Percentiles rank a stretch among this genome's conserved stretches.
Evolutionary conservation across 1,284 basidiomycete species (phyloP).

Genomic region (Lentinula novae-zelandiae): DNA sequence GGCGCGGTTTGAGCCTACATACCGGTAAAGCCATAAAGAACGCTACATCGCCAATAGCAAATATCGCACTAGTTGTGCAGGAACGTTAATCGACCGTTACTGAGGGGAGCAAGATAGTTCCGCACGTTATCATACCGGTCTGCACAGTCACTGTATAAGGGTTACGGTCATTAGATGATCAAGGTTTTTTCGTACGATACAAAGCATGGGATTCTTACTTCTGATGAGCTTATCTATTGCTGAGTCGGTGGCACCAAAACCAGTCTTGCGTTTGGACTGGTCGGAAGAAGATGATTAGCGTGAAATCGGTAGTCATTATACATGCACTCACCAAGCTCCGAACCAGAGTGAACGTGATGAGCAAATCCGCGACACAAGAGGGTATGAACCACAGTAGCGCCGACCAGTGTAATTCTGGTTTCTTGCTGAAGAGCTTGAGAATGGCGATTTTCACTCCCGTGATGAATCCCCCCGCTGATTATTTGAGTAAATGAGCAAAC

Average conservation of each 20-base stretch:
- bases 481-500: neutral
- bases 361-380: slow-evolving; percentile 39
- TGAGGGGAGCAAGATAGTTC: neutral
- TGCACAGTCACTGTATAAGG: slow-evolving; percentile 39
- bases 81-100: neutral
- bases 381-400: slow-evolving; percentile 46
- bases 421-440: slow-evolving; percentile 34
- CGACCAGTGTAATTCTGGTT: slow-evolving; percentile 38
- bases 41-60: slow-evolving; percentile 39
- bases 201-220: slow-evolving; percentile 24
- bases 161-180: neutral
- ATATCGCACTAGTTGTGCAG: slow-evolving; percentile 26
- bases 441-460: slow-evolving; percentile 32
- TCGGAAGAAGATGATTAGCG: neutral
- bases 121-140: slow-evolving; percentile 42
- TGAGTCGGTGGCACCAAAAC: slow-evolving; percentile 39
- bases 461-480: slow-evolving; percentile 43
- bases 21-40: slow-evolving; percentile 42
- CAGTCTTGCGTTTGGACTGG: slow-evolving; percentile 40
- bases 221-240: slow-evolving; percentile 43
- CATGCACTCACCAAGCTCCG: slow-evolving; percentile 35
- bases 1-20: neutral
- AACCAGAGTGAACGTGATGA: slow-evolving; percentile 44
- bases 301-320: neutral
- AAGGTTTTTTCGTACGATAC: neutral